Evolutionary conservation across 345 rosid genomes (phyloP), one percentile per base, ranked within the genome.

Genomic region (Trapa incisa): DNA sequence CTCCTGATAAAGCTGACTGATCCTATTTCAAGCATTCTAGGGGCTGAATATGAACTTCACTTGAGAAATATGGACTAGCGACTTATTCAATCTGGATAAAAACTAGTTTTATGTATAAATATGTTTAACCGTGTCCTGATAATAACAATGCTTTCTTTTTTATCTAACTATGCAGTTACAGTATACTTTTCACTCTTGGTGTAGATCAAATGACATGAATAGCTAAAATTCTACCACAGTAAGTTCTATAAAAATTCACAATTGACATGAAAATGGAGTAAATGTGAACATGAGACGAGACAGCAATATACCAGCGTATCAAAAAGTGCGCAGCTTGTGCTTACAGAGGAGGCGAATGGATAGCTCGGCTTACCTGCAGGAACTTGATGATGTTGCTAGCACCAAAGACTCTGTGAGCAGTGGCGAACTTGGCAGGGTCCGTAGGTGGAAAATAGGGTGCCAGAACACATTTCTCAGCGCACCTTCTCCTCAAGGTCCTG

Each of bases 381-480:
- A 70, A 64, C 60, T 70, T 70, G 72, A 70, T 70, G 67, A 70
- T 70, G 47, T 70, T 70, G 67, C 72, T 70, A 1, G 72, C 72
- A 39, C 72, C 72, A 32, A 70, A 70, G 66, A 70, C 72, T 41
- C 72, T 67, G 4, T 70, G 72, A 1, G 72, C 72, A 13, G 63
- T 70, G 57, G 72, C 63, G 66, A 70, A 70, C 66, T 70, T 70
- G 66, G 48, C 61, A 53, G 72, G 72, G 15, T 70, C 72, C 36
- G 72, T 48, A 36, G 72, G 72, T 5, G 72, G 72, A 16, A 70
- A 70, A 29, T 70, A 70, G 7, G 72, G 72, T n/a, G 72, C 72
- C 72, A 70, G 48, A 3, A 66, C 68, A 47, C 68, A 66, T 47
- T 66, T 66, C 38, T 66, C 68, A 15, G 68, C 68, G n/a, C 68